Conservation (phyloP, 2,329 filamentous ascomycete species). For the Cercospora canescens region DNA sequence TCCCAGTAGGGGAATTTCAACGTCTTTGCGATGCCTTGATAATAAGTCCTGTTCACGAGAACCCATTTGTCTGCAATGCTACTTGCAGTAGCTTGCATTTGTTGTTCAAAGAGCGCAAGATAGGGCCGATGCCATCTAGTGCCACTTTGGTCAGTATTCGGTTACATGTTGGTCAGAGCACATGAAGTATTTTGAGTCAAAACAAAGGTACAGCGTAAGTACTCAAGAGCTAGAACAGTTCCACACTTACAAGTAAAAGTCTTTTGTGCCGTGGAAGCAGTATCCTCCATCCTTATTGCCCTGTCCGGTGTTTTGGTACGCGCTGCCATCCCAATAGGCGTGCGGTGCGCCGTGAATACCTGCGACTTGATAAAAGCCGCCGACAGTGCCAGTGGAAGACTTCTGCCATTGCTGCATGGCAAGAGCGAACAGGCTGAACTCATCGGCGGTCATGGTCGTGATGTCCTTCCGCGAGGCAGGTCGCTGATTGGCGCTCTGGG, state of each 20-base stretch:
- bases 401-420: conserved; percentile 20
- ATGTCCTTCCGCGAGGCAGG: conserved; percentile 8
- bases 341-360: conserved; percentile 31
- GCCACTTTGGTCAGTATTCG: not conserved
- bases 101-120: conserved; percentile 31
- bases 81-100: conserved; percentile 23
- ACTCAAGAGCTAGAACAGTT: not conserved
- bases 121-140: conserved; percentile 30
- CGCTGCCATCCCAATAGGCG: conserved; percentile 26
- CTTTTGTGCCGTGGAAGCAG: conserved; percentile 6
- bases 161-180: not conserved
- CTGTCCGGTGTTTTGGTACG: not conserved
- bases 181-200: no score
- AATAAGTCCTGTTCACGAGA: conserved; percentile 13
- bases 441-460: conserved; percentile 7
- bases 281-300: conserved; percentile 4
- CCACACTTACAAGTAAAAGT: conserved; percentile 3
- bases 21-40: conserved; percentile 22
- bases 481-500: not conserved
- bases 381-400: conserved; percentile 4
- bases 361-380: conserved; percentile 25
- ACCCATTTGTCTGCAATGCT: conserved; percentile 25
- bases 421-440: conserved; percentile 20
- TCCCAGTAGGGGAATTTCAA: conserved; percentile 34
- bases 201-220: not conserved